phyloP scores from a whole-genome alignment of 495 filamentous ascomycete species.

The Penicillium pancosmium region DNA sequence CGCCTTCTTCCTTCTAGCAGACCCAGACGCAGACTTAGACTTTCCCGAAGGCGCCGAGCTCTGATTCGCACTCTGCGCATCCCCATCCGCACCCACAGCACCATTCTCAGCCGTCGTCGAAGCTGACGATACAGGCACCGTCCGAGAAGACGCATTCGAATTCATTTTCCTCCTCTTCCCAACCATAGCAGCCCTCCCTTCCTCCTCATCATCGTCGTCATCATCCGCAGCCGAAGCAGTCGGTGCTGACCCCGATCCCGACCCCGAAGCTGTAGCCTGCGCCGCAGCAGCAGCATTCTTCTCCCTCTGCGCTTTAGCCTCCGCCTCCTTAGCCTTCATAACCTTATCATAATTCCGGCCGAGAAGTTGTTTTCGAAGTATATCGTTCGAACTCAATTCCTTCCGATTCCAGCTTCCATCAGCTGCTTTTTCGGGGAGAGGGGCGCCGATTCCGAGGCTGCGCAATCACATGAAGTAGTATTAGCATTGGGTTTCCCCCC shows the following conservation, averaged over 20 bases:
- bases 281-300: not conserved
- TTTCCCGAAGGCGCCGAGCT: too few species aligned
- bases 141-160: not conserved
- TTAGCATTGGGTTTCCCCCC: not conserved
- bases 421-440: constrained; percentile 42
- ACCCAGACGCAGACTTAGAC: not conserved
- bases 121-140: too few species aligned
- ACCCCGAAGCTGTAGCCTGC: constrained; percentile 2
- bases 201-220: constrained; percentile 59
- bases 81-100: constrained; percentile 3
- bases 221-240: constrained; percentile 13
- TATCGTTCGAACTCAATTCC: constrained; percentile 46
- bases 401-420: constrained; percentile 44
- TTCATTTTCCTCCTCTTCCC: constrained; percentile 44
- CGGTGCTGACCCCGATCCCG: not conserved
- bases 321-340: constrained; percentile 27
- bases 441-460: constrained; percentile 53
- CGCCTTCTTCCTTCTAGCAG: constrained; percentile 30
- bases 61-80: not conserved
- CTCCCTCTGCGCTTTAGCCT: not conserved
- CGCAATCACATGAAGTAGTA: not conserved
- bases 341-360: constrained; percentile 49
- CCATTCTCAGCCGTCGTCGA: not conserved
- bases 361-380: constrained; percentile 51
- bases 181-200: constrained; percentile 60